Evolutionary conservation across 441 rosid species (phyloP).

Genomic region (Capsella rubella): DNA sequence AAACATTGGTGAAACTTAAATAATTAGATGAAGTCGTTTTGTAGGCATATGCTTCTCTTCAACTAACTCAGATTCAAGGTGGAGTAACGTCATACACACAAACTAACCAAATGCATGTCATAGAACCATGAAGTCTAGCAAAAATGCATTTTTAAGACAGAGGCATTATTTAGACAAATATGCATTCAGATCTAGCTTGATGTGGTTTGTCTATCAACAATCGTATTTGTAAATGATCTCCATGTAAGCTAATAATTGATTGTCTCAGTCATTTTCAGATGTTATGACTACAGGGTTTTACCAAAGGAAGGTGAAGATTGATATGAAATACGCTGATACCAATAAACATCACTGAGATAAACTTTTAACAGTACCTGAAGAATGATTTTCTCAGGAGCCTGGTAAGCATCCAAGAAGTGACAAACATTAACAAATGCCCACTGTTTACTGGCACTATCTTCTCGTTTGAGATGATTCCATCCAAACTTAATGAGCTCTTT

Average conservation of each 20-base stretch:
- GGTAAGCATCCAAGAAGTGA: constrained; percentile 99
- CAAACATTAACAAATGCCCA: constrained; percentile 99
- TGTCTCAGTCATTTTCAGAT: constrained; percentile 20
- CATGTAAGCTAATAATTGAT: constrained; percentile 19
- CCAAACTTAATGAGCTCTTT: constrained; percentile 99
- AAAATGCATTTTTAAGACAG: constrained; percentile 13
- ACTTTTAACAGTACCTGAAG: constrained; percentile 73
- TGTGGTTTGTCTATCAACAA: constrained; percentile 24
- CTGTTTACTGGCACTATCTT: constrained; percentile 99
- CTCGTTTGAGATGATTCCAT: constrained; percentile 99
- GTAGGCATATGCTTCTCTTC: constrained; percentile 14
- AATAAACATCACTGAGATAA: constrained; percentile 21
- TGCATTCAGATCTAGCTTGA: constrained; percentile 30
- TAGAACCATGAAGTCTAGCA: constrained; percentile 33
- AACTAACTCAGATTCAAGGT: constrained; percentile 19
- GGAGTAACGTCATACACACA: constrained; percentile 8
- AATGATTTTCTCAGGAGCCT: constrained; percentile 99
- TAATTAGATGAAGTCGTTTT: neutral
- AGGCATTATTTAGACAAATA: constrained; percentile 17
- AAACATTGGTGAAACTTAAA: constrained; percentile 39
- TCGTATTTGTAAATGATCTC: constrained; percentile 1
- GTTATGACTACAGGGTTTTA: constrained; percentile 26
- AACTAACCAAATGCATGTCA: constrained; percentile 24
- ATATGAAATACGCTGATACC: constrained; percentile 26
- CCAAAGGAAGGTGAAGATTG: neutral